phyloP scores from a whole-genome alignment of 106 monocot genomes.

The Alisma plantagoaquatica region DNA sequence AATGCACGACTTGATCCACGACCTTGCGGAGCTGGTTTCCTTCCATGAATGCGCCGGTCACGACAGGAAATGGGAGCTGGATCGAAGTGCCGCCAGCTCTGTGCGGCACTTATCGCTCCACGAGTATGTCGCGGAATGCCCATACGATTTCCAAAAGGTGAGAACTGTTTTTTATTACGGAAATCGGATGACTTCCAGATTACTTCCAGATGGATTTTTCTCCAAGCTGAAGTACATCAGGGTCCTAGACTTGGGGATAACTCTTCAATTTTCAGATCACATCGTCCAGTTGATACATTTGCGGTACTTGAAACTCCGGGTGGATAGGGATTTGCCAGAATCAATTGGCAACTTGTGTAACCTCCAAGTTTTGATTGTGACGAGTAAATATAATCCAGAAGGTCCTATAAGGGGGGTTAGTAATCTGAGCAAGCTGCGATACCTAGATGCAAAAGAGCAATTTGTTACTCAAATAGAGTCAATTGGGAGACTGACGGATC shows the following conservation, averaged over 20 bases:
- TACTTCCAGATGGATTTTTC: background rate
- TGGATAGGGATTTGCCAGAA: slow-evolving; percentile 1
- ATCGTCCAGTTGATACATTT: background rate
- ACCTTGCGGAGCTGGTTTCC: background rate
- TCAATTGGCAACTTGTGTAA: too few relatives aligned
- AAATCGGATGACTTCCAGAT: background rate
- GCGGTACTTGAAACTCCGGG: background rate
- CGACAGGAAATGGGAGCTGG: too few relatives aligned
- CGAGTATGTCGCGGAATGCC: too few relatives aligned
- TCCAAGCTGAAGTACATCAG: too few relatives aligned
- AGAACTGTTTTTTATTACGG: background rate
- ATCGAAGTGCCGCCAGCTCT: too few relatives aligned
- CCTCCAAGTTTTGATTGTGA: too few relatives aligned
- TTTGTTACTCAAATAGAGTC: background rate
- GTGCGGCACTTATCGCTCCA: too few relatives aligned
- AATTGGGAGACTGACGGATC: slow-evolving; percentile 8
- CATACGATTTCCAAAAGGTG: background rate
- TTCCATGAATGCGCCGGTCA: background rate
- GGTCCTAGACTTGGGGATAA: background rate
- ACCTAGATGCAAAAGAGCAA: slow-evolving; percentile 5
- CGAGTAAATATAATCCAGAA: too few relatives aligned
- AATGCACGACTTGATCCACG: slow-evolving; percentile 1
- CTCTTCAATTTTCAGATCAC: background rate
- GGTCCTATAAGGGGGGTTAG: slow-evolving; percentile 5
- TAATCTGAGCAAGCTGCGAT: slow-evolving; percentile 8